Evolutionary conservation across 495 filamentous ascomycete species (phyloP), one percentile per base, ranked within the genome.

Genomic region (Talaromyces stipitatus): DNA sequence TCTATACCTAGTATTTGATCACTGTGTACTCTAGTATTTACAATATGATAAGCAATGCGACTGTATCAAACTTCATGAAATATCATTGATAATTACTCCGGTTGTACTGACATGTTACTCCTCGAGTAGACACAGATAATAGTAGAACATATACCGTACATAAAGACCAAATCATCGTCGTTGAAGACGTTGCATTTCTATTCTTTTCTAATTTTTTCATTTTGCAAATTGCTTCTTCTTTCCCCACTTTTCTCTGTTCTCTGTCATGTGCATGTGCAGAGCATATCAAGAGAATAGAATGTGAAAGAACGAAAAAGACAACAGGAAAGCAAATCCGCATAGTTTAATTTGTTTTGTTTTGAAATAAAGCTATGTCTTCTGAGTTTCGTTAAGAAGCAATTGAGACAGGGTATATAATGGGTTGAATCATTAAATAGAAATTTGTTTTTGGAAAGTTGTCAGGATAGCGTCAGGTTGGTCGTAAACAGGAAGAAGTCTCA

Each of bases 401-500:
- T 30, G 24, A 53, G 16, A 36, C 66, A 61, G 72, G 72, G 72
- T 74, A 75, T 77, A 75, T 68, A 74, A 70, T 57, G 74, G 74
- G 58, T 77, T 77, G 74, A 77, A 72, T 72, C 68, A 72, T 73
- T 71, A 55, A 36, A 33, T 48, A 7, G 26, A 46, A 30, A 36
- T 4, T 23, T 33, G 48, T n/a, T n/a, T 28, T 57, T 27, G 30
- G n/a, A n/a, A n/a, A n/a, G n/a, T n/a, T 24, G 20, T 48, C 12
- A 54, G 20, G n/a, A n/a, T n/a, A n/a, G 50, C 50, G 30, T 57
- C 16, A 48, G 32, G 26, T 1, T 30, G 10, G 28, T 30, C 20
- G 24, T 30, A 29, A 51, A n/a, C 28, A n/a, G 8, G 27, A 20
- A 1, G 1, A 9, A 5, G 6, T 30, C 12, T 27, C 24, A 30